A percentile compares a stretch with the other conserved stretches of the same genome.
Conservation (phyloP, 164 flowering plant species). For the Warburgia ugandensis region DNA sequence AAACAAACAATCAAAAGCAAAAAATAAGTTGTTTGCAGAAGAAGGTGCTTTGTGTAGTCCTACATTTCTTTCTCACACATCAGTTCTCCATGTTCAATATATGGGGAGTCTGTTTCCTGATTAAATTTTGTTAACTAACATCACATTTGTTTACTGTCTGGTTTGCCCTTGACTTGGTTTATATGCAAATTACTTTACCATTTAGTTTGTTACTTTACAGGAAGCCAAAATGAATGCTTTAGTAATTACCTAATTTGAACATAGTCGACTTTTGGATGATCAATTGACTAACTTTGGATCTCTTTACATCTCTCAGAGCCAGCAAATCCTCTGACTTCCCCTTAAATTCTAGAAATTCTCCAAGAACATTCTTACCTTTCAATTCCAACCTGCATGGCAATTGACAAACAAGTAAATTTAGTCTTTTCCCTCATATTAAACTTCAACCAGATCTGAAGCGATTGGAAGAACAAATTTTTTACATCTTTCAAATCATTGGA, state of each 20-base stretch:
- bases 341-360: slow-evolving; percentile 83
- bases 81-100: neutral
- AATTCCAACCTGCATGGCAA: slow-evolving; percentile 64
- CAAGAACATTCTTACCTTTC: slow-evolving; percentile 61
- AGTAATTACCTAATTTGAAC: slow-evolving; percentile 59
- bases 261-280: slow-evolving; percentile 68
- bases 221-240: slow-evolving; percentile 1
- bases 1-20: too few relatives aligned
- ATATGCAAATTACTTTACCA: neutral
- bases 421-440: neutral
- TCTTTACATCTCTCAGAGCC: slow-evolving; percentile 51
- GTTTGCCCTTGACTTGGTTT: neutral
- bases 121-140: neutral
- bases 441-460: neutral
- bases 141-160: neutral
- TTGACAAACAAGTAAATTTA: slow-evolving; percentile 4
- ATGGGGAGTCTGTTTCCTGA: neutral
- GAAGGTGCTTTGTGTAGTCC: too few relatives aligned
- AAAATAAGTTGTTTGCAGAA: too few relatives aligned
- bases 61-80: neutral
- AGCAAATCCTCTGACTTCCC: slow-evolving; percentile 71
- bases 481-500: neutral
- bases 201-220: neutral
- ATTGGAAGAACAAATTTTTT: neutral
- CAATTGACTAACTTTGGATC: slow-evolving; percentile 72